Base-by-base conservation (phyloP, 2,329 filamentous ascomycete genomes). In the Stagonosporopsis tanaceti region DNA sequence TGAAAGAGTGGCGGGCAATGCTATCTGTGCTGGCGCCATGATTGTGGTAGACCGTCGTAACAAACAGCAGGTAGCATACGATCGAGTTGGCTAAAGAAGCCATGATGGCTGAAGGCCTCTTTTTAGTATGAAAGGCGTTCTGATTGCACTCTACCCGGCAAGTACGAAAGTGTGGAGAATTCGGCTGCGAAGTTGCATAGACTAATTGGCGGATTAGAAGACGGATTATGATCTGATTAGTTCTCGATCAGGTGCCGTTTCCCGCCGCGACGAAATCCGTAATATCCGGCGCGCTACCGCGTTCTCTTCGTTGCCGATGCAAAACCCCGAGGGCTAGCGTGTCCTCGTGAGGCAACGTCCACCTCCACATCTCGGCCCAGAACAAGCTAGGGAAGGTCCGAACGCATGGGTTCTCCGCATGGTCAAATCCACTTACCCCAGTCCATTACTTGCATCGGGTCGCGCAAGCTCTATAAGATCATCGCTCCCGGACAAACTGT, bases 11-110 rank as follows among this genome's bases (percentile, higher is more conserved):
- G 57, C 27, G 12, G 64, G 53, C 14, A 66, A 17, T 17, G 61
- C 61, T 39, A 67, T 62, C 41, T 66, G 62, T 47, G 64, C 59
- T 12, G 65, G 65, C 35, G 65, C 65, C 65, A 67, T 68, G 11
- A 12, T 30, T 37, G 8, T 17, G n/a, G 22, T 46, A 20, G 25
- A 38, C 8, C 39, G n/a, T 27, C 20, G 27, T 20, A 34, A 40
- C 20, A 47, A 14, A 14, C 32, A 15, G 42, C 6, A n/a, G 12
- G 24, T 14, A 38, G 42, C n/a, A 25, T 6, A 32, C 9, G 12
- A 27, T 30, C n/a, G 27, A 48, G 27, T 17, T 55, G 15, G n/a
- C 2, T 39, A 25, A 39, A 14, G 20, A 40, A 45, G 17, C 0
- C 39, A 40, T 55, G 11, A 22, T 40, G 15, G 32, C 37, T 38